Percentiles rank a stretch among this genome's conserved stretches.
Evolutionary conservation across 257 asterid species (phyloP).

Genomic region (Nicotiana tomentosiformis): DNA sequence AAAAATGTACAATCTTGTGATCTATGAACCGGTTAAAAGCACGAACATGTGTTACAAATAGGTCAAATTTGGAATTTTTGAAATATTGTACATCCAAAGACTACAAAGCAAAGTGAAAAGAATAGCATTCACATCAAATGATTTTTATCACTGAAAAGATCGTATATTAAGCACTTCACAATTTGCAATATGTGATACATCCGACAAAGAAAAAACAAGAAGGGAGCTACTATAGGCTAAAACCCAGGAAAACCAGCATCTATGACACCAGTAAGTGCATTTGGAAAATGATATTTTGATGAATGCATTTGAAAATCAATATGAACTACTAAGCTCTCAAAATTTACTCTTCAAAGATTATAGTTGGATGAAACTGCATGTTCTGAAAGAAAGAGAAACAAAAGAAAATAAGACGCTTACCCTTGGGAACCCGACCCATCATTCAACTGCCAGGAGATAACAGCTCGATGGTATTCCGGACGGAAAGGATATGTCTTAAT

Average conservation of each 20-base stretch:
- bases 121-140: not conserved
- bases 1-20: not conserved
- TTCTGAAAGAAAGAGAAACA: not conserved
- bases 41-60: not conserved
- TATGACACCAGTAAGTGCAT: not conserved
- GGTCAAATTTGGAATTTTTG: not conserved
- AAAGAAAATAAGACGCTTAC: constrained; percentile 30
- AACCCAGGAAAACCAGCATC: not conserved
- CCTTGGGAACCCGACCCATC: constrained; percentile 54
- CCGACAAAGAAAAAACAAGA: not conserved
- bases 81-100: not conserved
- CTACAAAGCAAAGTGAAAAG: not conserved
- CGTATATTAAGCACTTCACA: not conserved
- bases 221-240: not conserved
- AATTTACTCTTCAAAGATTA: not conserved
- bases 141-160: not conserved
- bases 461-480: constrained; percentile 78
- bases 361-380: not conserved
- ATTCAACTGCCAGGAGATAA: constrained; percentile 58
- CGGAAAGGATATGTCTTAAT: constrained; percentile 71
- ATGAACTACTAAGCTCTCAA: not conserved
- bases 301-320: not conserved
- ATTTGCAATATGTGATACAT: not conserved
- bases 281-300: not conserved
- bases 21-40: not conserved